Percentiles rank a stretch among this genome's conserved stretches.
Evolutionary conservation across 225 moss, liverwort and hornwort genomes (phyloP).

Genomic region (Bryoerythrophyllum caledonicum): DNA sequence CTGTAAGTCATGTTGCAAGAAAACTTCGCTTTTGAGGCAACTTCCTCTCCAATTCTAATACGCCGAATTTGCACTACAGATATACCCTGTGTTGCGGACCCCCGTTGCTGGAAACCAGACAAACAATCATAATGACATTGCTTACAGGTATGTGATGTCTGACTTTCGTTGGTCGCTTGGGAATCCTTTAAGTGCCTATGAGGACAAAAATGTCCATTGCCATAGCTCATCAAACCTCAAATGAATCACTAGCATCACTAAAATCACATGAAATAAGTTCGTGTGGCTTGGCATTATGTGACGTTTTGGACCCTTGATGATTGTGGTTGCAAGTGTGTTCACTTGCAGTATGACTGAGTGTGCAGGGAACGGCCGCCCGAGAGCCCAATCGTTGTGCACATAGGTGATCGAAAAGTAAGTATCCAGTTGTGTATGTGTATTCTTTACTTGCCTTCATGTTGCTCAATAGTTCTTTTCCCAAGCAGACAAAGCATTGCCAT

Average conservation of each 20-base stretch:
- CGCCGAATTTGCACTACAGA: conserved; percentile 16
- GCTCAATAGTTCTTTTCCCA: not conserved
- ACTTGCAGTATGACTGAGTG: conserved; percentile 7
- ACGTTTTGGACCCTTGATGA: not conserved
- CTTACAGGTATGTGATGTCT: conserved; percentile 38
- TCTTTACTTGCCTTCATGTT: not conserved
- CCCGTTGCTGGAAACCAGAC: conserved; percentile 46
- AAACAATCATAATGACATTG: conserved; percentile 40
- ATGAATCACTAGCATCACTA: too few species aligned
- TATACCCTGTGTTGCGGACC: conserved; percentile 52
- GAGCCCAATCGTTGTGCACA: conserved; percentile 64
- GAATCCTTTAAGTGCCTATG: not conserved
- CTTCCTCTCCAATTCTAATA: not conserved
- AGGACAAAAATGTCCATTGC: too few species aligned
- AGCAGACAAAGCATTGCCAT: not conserved
- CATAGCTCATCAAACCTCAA: too few species aligned
- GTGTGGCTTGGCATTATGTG: conserved; percentile 15
- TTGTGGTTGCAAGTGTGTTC: conserved; percentile 9
- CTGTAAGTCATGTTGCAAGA: conserved; percentile 27
- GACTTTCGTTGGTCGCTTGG: not conserved
- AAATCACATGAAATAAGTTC: not conserved
- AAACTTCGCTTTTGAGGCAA: conserved; percentile 5
- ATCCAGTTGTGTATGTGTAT: not conserved
- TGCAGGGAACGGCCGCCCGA: conserved; percentile 77
- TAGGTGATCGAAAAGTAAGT: conserved; percentile 92